Evolutionary conservation across 495 filamentous ascomycete species (phyloP), one percentile per base, ranked within the genome.

Genomic region (Tuber borchii): DNA sequence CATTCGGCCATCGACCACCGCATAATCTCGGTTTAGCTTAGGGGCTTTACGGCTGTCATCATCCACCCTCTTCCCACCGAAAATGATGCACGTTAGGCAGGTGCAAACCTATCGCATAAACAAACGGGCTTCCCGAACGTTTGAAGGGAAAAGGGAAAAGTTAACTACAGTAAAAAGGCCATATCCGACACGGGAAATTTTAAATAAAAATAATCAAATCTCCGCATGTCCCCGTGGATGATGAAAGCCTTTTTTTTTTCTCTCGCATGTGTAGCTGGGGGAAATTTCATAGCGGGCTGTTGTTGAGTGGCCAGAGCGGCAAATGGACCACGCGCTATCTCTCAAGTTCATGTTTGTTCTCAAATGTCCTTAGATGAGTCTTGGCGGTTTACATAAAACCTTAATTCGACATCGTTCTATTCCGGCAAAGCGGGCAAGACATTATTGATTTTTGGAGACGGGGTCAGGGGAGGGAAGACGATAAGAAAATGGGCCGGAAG

Each of bases 371-470:
- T 31, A 73, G 73, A 79, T 79, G 76, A 76, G 74, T 68, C 78
- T 79, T 79, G 78, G 78, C 76, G 70, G 65, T 73, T 65, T 65
- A 31, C 71, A 79, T 68, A 71, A 79, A 79, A 79, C 78, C 78
- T 79, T 79, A 79, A 79, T 79, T 79, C 76, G 78, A 79, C 78
- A 79, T 79, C 76, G 78, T 79, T 79, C 73, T 75, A 75, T 79
- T 76, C 34, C 44, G 70, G 71, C 45, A 44, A 72, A 75, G 40
- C 43, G 51, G 71, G 45, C 44, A 71, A 79, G 71, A 71, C 46
- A 77, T n/a, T n/a, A n/a, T 77, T 14, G 46, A 40, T 65, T 61
- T 31, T n/a, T 1, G n/a, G 12, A 12, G 51, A 65, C 17, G 51
- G 51, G 22, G 51, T 12, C n/a, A 31, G 69, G 34, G 42, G 71